A percentile compares a stretch with the other conserved stretches of the same genome.
Evolutionary conservation across 192 early-diverging fungal species (phyloP).

Genomic region (Coemansia sp.): DNA sequence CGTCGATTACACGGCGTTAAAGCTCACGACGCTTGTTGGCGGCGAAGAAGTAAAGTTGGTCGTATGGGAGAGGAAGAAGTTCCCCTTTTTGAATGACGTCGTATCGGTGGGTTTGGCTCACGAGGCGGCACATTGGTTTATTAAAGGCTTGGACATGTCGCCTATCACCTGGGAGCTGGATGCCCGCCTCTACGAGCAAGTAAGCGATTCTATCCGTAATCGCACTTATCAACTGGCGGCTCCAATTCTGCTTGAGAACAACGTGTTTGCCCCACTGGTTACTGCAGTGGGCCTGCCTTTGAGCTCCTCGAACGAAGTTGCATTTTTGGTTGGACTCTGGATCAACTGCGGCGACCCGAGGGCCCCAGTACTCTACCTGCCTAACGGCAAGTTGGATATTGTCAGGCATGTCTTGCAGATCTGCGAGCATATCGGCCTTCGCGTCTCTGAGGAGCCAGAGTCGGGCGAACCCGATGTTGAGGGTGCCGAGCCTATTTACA

Average conservation of each 20-base stretch:
- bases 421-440: not conserved
- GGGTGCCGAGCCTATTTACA: not conserved
- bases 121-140: constrained; percentile 15
- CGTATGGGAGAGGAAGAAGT: not conserved
- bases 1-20: constrained; percentile 14
- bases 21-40: not conserved
- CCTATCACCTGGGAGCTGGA: constrained; percentile 35
- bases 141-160: not conserved
- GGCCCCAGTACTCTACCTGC: not conserved
- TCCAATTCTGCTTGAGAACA: constrained; percentile 15
- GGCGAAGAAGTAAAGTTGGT: not conserved
- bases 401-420: not conserved
- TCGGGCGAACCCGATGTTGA: not conserved
- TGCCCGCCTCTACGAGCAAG: constrained; percentile 13
- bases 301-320: not conserved
- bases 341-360: not conserved
- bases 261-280: constrained; percentile 9
- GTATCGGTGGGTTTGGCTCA: not conserved
- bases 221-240: constrained; percentile 23
- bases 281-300: not conserved
- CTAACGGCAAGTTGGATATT: not conserved
- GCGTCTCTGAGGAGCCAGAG: not conserved
- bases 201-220: constrained; percentile 11
- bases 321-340: constrained; percentile 15
- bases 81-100: not conserved